Evolutionary conservation across 2,329 filamentous ascomycete genomes (phyloP).

Genomic region (Juglanconis sp.): DNA sequence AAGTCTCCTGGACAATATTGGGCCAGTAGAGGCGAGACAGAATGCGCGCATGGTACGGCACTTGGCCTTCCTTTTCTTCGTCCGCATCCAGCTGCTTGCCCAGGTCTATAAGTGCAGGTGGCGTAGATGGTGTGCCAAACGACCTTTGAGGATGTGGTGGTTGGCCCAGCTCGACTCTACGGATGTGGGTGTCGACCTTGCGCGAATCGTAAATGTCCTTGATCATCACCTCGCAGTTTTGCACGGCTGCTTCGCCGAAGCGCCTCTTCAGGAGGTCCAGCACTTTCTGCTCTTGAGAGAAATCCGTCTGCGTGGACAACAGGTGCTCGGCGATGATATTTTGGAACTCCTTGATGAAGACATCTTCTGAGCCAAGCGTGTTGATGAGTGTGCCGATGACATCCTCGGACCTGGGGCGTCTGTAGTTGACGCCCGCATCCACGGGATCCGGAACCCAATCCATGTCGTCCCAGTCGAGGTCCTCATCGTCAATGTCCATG

Average conservation of each 20-base stretch:
- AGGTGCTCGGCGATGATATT: slow-evolving; percentile 83
- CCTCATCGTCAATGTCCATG: slow-evolving; percentile 58
- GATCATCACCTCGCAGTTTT: slow-evolving; percentile 96
- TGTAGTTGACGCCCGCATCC: slow-evolving; percentile 90
- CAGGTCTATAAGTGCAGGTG: background rate
- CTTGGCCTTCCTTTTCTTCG: slow-evolving; percentile 52
- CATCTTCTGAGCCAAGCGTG: slow-evolving; percentile 82
- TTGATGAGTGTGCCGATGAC: slow-evolving; percentile 85
- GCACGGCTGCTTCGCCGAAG: slow-evolving; percentile 80
- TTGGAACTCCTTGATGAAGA: slow-evolving; percentile 93
- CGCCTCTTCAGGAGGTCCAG: slow-evolving; percentile 83
- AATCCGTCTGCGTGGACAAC: slow-evolving; percentile 62
- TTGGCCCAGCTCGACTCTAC: slow-evolving; percentile 44
- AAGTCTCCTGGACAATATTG: slow-evolving; percentile 66
- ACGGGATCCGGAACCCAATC: slow-evolving; percentile 89
- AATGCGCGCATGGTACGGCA: slow-evolving; percentile 71
- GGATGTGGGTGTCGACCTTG: slow-evolving; percentile 66
- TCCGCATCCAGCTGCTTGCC: slow-evolving; percentile 26
- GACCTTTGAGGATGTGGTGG: slow-evolving; percentile 10
- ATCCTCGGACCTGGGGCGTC: slow-evolving; percentile 82
- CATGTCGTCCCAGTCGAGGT: slow-evolving; percentile 88
- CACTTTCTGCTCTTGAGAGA: slow-evolving; percentile 77
- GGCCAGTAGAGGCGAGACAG: slow-evolving; percentile 95
- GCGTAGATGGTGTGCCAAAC: slow-evolving; percentile 22
- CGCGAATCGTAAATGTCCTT: slow-evolving; percentile 84